Evolutionary conservation across 179 eudicot species (phyloP).

Genomic region (Monotropa hypopitys): DNA sequence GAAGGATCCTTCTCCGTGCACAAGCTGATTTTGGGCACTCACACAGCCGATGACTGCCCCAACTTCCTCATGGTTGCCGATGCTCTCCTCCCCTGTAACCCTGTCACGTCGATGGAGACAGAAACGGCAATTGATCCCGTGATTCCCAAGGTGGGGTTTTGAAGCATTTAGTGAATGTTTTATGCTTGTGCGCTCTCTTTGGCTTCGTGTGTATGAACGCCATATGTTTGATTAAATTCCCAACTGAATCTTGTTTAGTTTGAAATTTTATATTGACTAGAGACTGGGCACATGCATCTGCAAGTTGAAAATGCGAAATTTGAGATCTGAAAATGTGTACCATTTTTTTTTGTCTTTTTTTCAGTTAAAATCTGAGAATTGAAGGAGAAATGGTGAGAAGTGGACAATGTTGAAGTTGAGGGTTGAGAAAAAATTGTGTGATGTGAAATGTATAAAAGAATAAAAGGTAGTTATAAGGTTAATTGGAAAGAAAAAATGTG

Average conservation of each 20-base stretch:
- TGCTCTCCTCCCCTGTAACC: conserved; percentile 36
- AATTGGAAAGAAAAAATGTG: too few species aligned
- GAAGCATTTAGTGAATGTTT: neutral
- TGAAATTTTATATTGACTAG: too few species aligned
- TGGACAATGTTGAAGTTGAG: too few species aligned
- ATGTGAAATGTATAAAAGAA: too few species aligned
- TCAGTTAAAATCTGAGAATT: too few species aligned
- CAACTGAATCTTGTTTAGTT: neutral
- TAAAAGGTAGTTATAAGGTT: too few species aligned
- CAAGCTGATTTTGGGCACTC: conserved; percentile 69
- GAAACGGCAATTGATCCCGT: conserved; percentile 11
- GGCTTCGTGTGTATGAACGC: neutral
- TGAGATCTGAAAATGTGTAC: too few species aligned
- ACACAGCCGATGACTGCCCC: conserved; percentile 62
- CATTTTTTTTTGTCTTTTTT: too few species aligned
- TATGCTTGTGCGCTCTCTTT: neutral
- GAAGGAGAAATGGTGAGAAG: too few species aligned
- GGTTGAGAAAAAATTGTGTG: too few species aligned
- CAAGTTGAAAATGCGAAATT: too few species aligned
- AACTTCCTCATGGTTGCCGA: conserved; percentile 72
- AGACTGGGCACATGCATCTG: too few species aligned
- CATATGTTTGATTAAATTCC: conserved; percentile 49
- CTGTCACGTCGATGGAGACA: conserved; percentile 3
- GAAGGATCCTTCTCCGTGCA: conserved; percentile 35
- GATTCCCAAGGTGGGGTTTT: conserved; percentile 47